phyloP scores from a whole-genome alignment of 169 alveolate species.

The Plasmodium berghei region DNA sequence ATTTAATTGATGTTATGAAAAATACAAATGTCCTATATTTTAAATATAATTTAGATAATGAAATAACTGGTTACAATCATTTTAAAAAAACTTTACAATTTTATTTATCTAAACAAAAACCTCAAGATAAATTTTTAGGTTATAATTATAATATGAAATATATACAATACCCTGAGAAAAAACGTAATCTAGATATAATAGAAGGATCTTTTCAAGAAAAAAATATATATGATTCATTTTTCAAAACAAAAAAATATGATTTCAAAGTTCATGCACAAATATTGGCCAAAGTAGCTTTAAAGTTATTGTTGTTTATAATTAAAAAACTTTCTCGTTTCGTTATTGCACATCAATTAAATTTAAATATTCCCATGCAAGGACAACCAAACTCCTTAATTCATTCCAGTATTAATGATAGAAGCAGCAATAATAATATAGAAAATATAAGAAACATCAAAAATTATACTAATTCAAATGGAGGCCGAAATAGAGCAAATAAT shows the following conservation, averaged over 20 bases:
- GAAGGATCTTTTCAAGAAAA: slow-evolving; percentile 71
- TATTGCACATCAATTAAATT: neutral
- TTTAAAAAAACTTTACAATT: slow-evolving; percentile 53
- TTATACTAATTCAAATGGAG: neutral
- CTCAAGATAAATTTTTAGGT: slow-evolving; percentile 45
- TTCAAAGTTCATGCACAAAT: slow-evolving; percentile 60
- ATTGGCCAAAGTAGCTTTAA: slow-evolving; percentile 48
- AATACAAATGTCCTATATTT: slow-evolving; percentile 15
- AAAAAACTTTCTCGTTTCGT: slow-evolving; percentile 16
- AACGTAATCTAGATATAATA: slow-evolving; percentile 38
- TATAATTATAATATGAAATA: slow-evolving; percentile 36
- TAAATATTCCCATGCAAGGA: neutral
- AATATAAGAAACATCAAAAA: neutral
- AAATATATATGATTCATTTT: slow-evolving; percentile 39
- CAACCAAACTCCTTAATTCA: neutral
- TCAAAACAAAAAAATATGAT: slow-evolving; percentile 57
- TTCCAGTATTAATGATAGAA: neutral
- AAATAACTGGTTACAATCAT: slow-evolving; percentile 12
- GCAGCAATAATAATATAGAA: neutral
- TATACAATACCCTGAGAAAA: slow-evolving; percentile 40
- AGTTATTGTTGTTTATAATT: slow-evolving; percentile 26
- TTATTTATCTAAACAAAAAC: slow-evolving; percentile 9
- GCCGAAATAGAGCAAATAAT: neutral
- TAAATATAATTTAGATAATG: slow-evolving; percentile 24
- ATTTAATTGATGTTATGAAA: slow-evolving; percentile 62